Conservation (phyloP, 768 basidiomycete genomes). For the Xerocomellus intermedius region DNA sequence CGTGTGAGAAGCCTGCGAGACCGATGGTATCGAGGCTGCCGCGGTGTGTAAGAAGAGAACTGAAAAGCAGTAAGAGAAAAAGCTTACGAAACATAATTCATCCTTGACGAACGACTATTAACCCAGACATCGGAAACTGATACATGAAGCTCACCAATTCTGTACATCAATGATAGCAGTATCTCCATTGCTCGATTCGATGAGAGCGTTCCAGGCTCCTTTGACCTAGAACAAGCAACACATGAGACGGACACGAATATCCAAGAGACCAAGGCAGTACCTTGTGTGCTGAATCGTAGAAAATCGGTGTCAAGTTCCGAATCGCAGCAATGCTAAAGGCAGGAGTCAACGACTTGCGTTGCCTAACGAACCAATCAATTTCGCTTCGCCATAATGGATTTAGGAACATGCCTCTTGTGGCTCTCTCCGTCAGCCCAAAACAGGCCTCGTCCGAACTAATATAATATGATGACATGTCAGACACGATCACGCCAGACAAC, state of each 20-base stretch:
- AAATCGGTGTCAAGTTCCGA: not conserved
- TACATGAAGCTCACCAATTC: slow-evolving; percentile 24
- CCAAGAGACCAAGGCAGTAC: not conserved
- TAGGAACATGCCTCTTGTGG: not conserved
- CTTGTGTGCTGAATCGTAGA: slow-evolving; percentile 20
- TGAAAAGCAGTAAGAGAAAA: not conserved
- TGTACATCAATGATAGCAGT: slow-evolving; percentile 39
- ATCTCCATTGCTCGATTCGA: slow-evolving; percentile 18
- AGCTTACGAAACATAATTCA: slow-evolving; percentile 36
- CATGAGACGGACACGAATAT: not conserved
- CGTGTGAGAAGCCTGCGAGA: slow-evolving; percentile 59
- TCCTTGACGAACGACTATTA: slow-evolving; percentile 16
- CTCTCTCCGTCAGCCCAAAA: slow-evolving; percentile 8
- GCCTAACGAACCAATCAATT: not conserved
- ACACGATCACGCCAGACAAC: too few relatives aligned
- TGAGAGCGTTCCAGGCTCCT: slow-evolving; percentile 30
- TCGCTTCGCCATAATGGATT: slow-evolving; percentile 14
- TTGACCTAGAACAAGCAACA: slow-evolving; percentile 21
- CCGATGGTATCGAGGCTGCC: slow-evolving; percentile 55
- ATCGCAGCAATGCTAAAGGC: not conserved
- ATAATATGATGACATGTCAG: too few relatives aligned
- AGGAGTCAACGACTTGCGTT: not conserved
- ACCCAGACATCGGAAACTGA: not conserved
- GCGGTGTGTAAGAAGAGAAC: not conserved
- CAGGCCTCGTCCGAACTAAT: slow-evolving; percentile 28